phyloP scores from a whole-genome alignment of 177 flowering plant genomes.

The Vitis hybrid region DNA sequence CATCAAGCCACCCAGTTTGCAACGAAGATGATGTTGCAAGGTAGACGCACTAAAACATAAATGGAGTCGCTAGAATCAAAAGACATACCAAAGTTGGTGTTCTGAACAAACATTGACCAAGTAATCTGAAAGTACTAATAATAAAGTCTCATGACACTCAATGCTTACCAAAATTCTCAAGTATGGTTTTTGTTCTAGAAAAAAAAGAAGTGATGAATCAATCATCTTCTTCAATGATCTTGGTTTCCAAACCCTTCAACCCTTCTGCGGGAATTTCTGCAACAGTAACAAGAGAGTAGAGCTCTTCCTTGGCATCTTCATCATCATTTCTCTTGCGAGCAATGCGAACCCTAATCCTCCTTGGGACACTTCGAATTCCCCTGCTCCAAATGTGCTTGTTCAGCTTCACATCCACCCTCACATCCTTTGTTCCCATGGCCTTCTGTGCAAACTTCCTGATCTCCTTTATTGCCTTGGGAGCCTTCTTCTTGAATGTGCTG shows the following conservation, averaged over 20 bases:
- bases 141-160: not conserved
- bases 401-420: constrained; percentile 77
- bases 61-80: too few relatives aligned
- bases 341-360: constrained; percentile 73
- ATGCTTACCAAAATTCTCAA: constrained; percentile 8
- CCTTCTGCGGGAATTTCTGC: constrained; percentile 73
- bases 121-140: too few relatives aligned
- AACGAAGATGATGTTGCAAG: too few relatives aligned
- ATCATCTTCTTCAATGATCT: constrained; percentile 57
- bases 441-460: constrained; percentile 76
- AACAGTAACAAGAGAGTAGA: constrained; percentile 76
- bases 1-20: too few relatives aligned
- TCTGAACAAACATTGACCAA: too few relatives aligned
- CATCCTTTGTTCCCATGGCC: constrained; percentile 84
- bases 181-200: not conserved
- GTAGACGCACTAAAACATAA: too few relatives aligned
- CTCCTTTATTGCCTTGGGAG: constrained; percentile 65
- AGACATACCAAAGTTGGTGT: too few relatives aligned
- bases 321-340: constrained; percentile 88
- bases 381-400: constrained; percentile 87
- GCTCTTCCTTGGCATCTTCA: constrained; percentile 88
- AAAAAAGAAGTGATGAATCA: constrained; percentile 7
- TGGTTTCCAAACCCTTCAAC: constrained; percentile 64
- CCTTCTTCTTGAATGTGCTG: constrained; percentile 81
- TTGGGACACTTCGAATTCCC: constrained; percentile 77